A percentile compares a stretch with the other conserved stretches of the same genome.
Evolutionary conservation across 805 yeast species (phyloP).

Genomic region (Zygoascus bituminiphila): DNA sequence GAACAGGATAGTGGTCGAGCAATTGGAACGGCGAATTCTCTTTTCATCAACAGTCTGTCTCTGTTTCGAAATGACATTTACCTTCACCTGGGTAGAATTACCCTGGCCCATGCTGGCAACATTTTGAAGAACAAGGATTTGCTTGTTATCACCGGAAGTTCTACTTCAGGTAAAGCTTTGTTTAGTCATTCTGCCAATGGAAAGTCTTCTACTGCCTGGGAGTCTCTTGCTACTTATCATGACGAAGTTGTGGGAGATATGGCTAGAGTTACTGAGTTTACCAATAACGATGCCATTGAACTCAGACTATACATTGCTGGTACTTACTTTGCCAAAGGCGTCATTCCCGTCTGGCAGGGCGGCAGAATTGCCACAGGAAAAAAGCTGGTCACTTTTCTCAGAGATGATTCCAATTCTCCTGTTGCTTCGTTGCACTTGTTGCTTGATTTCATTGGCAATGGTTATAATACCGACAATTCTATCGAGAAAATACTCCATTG

Average conservation of each 20-base stretch:
- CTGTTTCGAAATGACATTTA: conserved; percentile 21
- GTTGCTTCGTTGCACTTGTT: conserved; percentile 42
- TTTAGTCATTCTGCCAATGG: conserved; percentile 69
- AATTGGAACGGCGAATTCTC: conserved; percentile 44
- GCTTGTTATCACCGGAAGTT: conserved; percentile 45
- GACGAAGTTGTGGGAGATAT: conserved; percentile 68
- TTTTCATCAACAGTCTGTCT: conserved; percentile 18
- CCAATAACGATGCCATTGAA: conserved; percentile 42
- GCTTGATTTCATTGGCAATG: conserved; percentile 61
- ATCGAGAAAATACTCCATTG: conserved; percentile 49
- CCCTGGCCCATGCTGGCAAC: conserved; percentile 13
- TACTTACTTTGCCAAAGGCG: conserved; percentile 49
- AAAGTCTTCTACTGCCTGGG: conserved; percentile 46
- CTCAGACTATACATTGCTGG: conserved; percentile 59
- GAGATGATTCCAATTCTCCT: conserved; percentile 33
- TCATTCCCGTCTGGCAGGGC: conserved; percentile 33
- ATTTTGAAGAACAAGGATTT: conserved; percentile 20
- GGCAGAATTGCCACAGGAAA: conserved; percentile 16
- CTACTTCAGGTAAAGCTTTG: conserved; percentile 42
- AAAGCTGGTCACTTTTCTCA: conserved; percentile 23
- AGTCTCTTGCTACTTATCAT: conserved; percentile 62
- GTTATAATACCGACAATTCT: conserved; percentile 49
- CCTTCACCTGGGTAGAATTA: conserved; percentile 18
- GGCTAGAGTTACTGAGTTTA: conserved; percentile 52
- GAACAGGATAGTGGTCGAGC: conserved; percentile 39